Evolutionary conservation across 2,329 filamentous ascomycete genomes (phyloP).

Genomic region (Talaromyces sp.): DNA sequence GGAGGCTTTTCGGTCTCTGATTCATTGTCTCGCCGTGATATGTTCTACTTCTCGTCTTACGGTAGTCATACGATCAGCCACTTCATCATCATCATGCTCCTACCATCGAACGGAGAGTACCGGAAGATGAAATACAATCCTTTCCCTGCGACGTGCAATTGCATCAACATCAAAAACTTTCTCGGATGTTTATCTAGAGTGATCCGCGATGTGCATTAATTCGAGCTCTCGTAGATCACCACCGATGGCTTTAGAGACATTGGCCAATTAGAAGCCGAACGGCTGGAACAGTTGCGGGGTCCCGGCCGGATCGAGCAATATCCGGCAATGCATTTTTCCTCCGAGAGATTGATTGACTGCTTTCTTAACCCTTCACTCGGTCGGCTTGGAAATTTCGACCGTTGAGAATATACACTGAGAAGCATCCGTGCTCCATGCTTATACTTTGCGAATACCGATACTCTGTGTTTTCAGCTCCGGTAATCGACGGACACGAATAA

Average conservation of each 20-base stretch:
- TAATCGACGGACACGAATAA: background rate
- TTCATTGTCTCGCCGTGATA: background rate
- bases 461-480: background rate
- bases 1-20: background rate
- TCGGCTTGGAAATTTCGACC: background rate
- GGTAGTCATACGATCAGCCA: background rate
- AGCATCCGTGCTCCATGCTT: background rate
- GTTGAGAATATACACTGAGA: background rate
- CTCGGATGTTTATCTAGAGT: background rate
- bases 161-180: background rate
- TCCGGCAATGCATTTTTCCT: background rate
- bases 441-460: background rate
- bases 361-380: background rate
- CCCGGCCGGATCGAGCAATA: slow-evolving; percentile 1
- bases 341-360: background rate
- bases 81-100: background rate
- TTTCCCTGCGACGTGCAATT: background rate
- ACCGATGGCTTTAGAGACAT: background rate
- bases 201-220: background rate
- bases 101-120: background rate
- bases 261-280: background rate
- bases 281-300: too few relatives aligned
- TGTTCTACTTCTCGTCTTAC: background rate
- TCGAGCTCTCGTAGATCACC: background rate
- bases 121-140: background rate